phyloP scores from a whole-genome alignment of 805 yeast genomes.

The Spathaspora gorwiae region DNA sequence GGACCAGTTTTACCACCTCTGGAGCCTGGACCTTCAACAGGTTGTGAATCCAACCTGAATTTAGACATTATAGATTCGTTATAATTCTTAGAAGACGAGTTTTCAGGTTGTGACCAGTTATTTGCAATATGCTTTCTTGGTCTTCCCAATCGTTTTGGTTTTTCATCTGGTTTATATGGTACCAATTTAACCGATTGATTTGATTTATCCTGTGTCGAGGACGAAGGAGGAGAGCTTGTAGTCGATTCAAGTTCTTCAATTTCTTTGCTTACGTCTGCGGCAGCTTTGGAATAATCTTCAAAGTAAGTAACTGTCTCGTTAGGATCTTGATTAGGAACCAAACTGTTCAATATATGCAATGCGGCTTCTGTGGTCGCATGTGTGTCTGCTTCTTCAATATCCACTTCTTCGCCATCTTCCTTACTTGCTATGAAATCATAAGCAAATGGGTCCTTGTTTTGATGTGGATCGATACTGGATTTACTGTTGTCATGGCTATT shows the following conservation, averaged over 20 bases:
- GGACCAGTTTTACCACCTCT: constrained; percentile 28
- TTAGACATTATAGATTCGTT: constrained; percentile 27
- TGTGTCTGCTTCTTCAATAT: background rate
- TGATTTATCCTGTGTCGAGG: background rate
- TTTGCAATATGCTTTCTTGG: constrained; percentile 26
- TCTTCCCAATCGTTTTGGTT: constrained; percentile 31
- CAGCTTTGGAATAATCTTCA: background rate
- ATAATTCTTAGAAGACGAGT: constrained; percentile 21
- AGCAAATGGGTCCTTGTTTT: background rate
- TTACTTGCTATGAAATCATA: background rate
- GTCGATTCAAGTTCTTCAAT: background rate
- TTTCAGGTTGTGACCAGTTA: constrained; percentile 15
- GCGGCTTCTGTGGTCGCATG: constrained; percentile 1
- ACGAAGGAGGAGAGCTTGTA: background rate
- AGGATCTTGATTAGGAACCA: background rate
- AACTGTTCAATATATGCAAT: background rate
- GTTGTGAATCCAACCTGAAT: constrained; percentile 30
- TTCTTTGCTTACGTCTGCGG: background rate
- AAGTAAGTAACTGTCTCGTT: background rate
- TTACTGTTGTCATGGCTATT: background rate
- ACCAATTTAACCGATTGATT: constrained; percentile 15
- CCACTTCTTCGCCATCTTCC: background rate
- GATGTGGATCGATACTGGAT: background rate
- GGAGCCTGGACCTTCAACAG: constrained; percentile 37
- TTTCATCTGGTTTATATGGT: constrained; percentile 27